phyloP scores from a whole-genome alignment of 192 early-diverging fungal genomes.

The Rhizophagus prolifer region DNA sequence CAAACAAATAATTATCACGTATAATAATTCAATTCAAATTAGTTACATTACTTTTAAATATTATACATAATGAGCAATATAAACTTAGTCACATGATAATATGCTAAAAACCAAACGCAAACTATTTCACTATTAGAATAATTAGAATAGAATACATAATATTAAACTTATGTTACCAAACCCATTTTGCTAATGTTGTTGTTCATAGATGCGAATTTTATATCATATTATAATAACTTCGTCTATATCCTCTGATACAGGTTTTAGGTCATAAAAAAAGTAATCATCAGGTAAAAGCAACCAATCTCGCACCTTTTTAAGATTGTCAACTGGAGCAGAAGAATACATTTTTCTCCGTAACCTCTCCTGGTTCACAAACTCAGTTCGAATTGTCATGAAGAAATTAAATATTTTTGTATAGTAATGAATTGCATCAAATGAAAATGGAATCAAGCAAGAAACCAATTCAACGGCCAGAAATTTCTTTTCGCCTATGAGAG shows the following conservation, averaged over 20 bases:
- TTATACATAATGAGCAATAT: too few relatives aligned
- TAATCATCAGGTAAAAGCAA: neutral
- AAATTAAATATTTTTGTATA: slow-evolving; percentile 26
- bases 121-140: too few relatives aligned
- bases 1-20: too few relatives aligned
- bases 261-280: neutral
- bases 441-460: slow-evolving; percentile 28
- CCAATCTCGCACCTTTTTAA: neutral
- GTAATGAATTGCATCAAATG: neutral
- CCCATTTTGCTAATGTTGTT: too few relatives aligned
- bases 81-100: too few relatives aligned
- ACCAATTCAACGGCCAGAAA: slow-evolving; percentile 1
- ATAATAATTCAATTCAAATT: too few relatives aligned
- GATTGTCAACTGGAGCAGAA: neutral
- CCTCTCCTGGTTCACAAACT: slow-evolving; percentile 6
- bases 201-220: too few relatives aligned
- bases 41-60: too few relatives aligned
- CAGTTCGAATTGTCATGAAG: slow-evolving; percentile 11
- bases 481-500: neutral
- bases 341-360: slow-evolving; percentile 13
- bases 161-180: too few relatives aligned
- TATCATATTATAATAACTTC: neutral
- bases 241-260: neutral
- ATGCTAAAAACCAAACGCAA: too few relatives aligned
- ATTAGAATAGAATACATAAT: too few relatives aligned